A percentile compares a stretch with the other conserved stretches of the same genome.
Conservation (phyloP, 805 yeast genomes). For the Ogataea paraovalis region DNA sequence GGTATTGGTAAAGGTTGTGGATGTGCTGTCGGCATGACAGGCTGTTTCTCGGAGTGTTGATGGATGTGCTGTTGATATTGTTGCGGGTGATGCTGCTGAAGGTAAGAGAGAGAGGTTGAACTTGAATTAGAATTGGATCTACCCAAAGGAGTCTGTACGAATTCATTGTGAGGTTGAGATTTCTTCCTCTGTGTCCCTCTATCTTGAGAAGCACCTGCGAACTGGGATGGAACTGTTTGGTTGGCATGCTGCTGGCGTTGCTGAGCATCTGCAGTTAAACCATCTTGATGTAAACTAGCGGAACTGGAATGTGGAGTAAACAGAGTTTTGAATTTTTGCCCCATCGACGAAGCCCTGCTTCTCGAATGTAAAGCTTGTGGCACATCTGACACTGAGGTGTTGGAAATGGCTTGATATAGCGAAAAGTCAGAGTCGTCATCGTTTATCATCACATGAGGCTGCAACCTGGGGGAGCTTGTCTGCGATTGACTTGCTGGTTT, state of each 20-base stretch:
- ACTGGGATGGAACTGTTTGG: neutral
- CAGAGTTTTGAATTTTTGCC: conserved; percentile 29
- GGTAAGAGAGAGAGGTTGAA: neutral
- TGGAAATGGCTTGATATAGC: conserved; percentile 20
- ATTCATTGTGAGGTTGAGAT: conserved; percentile 3
- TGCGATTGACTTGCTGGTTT: neutral
- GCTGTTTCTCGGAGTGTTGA: neutral
- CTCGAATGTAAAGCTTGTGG: conserved; percentile 15
- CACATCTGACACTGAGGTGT: conserved; percentile 17
- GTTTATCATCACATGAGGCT: conserved; percentile 15
- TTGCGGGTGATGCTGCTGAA: conserved; percentile 1
- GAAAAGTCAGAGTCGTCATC: conserved; percentile 25
- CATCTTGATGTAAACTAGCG: conserved; percentile 12
- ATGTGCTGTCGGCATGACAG: neutral
- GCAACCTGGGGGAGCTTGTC: conserved; percentile 10
- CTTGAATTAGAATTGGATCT: neutral
- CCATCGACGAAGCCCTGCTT: conserved; percentile 26
- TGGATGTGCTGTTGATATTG: neutral
- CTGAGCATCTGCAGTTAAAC: conserved; percentile 1
- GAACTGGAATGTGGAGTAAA: conserved; percentile 24
- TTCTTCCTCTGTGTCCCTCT: conserved; percentile 4
- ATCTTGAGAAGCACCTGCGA: conserved; percentile 8
- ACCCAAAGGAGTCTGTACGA: neutral
- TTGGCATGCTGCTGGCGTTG: neutral
- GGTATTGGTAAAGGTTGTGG: conserved; percentile 12